phyloP scores from a whole-genome alignment of 2,329 filamentous ascomycete species.

The Drechslerella coelobrocha region DNA sequence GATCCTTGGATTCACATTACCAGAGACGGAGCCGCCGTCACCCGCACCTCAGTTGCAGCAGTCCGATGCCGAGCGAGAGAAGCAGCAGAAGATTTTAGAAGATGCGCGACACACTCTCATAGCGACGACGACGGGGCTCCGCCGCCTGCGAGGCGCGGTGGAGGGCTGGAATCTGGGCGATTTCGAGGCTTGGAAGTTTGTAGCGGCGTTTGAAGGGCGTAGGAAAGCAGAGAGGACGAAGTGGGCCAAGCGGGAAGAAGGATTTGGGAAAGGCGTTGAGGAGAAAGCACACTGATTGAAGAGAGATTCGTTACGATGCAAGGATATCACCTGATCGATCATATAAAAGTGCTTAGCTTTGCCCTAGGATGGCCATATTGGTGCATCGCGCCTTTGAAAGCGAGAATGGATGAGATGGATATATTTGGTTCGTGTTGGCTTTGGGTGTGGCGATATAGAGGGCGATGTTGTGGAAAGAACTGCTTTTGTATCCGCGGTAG shows the following conservation, averaged over 20 bases:
- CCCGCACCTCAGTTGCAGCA: slow-evolving; percentile 61
- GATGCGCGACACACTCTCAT: slow-evolving; percentile 61
- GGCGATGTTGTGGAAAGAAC: too few relatives aligned
- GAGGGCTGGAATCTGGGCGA: slow-evolving; percentile 53
- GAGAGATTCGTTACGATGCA: neutral
- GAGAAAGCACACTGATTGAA: neutral
- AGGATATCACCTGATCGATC: too few relatives aligned
- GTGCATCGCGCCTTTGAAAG: too few relatives aligned
- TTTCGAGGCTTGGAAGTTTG: slow-evolving; percentile 55
- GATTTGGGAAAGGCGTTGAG: slow-evolving; percentile 55
- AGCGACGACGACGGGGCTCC: slow-evolving; percentile 55
- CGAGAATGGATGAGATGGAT: too few relatives aligned
- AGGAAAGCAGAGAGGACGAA: slow-evolving; percentile 52
- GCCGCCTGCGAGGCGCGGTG: slow-evolving; percentile 52
- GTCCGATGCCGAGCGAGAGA: slow-evolving; percentile 63
- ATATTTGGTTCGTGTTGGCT: too few relatives aligned
- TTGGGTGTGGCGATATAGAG: too few relatives aligned
- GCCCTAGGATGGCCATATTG: too few relatives aligned
- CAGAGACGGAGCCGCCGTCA: slow-evolving; percentile 63
- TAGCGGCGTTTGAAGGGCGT: slow-evolving; percentile 51
- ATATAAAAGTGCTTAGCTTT: too few relatives aligned
- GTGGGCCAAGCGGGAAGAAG: slow-evolving; percentile 65
- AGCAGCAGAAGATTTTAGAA: slow-evolving; percentile 66
- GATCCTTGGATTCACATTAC: slow-evolving; percentile 85
- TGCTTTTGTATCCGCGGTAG: too few relatives aligned